These are phyloP conservation scores for Solanum hybrid DNA, from an alignment of 305 asterid genomes.

Conservation along the genomic window DNA sequence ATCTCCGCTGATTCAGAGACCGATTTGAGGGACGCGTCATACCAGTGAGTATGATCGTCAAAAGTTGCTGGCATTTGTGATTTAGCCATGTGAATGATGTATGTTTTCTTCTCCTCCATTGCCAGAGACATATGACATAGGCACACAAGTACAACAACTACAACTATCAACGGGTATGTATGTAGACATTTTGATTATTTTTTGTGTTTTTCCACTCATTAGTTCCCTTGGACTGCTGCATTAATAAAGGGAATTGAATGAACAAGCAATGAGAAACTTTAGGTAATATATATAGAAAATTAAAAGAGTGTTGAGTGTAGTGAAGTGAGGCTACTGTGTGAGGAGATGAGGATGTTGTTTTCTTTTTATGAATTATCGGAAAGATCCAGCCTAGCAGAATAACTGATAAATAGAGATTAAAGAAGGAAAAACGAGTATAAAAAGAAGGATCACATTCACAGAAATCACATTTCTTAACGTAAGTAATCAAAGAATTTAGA, in stretches of 20 bases:
- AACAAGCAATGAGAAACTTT: not conserved
- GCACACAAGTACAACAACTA: slow-evolving; percentile 9
- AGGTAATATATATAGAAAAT: slow-evolving; percentile 19
- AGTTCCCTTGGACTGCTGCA: not conserved
- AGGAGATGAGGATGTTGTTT: not conserved
- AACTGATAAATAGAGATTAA: not conserved
- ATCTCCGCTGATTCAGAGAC: slow-evolving; percentile 59
- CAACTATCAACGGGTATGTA: not conserved
- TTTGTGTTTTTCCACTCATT: slow-evolving; percentile 4
- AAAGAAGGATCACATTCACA: not conserved
- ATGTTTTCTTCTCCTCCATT: slow-evolving; percentile 30
- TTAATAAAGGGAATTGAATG: not conserved
- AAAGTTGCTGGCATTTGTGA: slow-evolving; percentile 56
- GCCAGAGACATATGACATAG: slow-evolving; percentile 19
- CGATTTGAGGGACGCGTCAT: slow-evolving; percentile 58
- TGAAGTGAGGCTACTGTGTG: not conserved
- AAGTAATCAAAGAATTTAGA: not conserved
- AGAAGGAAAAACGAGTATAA: not conserved
- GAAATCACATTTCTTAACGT: not conserved
- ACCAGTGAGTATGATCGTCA: slow-evolving; percentile 55
- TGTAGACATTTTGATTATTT: not conserved
- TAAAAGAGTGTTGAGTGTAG: not conserved
- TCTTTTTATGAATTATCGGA: not conserved
- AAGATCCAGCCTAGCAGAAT: not conserved
- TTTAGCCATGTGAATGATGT: slow-evolving; percentile 78